Percentiles rank a stretch among this genome's conserved stretches.
Conservation (phyloP, 305 asterid species). For the Euphrasia arctica region DNA sequence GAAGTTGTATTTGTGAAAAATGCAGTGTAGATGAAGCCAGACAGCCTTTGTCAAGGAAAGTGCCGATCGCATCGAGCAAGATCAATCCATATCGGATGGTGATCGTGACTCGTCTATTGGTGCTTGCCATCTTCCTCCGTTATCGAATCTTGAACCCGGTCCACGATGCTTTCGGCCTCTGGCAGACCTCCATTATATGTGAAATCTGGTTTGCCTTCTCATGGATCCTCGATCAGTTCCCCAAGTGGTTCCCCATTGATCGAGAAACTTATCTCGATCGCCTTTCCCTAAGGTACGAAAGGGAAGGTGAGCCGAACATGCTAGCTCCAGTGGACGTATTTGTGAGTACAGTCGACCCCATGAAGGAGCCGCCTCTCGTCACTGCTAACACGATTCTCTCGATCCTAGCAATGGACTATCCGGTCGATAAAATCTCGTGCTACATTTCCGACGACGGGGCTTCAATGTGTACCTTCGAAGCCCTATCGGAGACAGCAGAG, state of each 20-base stretch:
- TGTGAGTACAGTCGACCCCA: constrained; percentile 99
- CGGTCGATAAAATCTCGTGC: constrained; percentile 96
- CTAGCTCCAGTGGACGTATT: constrained; percentile 99
- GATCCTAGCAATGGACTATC: constrained; percentile 97
- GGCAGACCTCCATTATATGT: constrained; percentile 94
- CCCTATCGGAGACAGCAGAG: constrained; percentile 95
- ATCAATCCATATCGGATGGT: constrained; percentile 99
- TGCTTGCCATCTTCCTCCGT: constrained; percentile 85
- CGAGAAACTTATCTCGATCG: constrained; percentile 98
- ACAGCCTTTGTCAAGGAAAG: constrained; percentile 98
- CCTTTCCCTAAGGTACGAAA: constrained; percentile 80
- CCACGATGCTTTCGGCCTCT: constrained; percentile 78
- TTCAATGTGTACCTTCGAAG: constrained; percentile 94
- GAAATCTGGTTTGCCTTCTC: constrained; percentile 99
- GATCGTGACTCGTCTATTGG: constrained; percentile 79
- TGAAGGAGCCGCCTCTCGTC: constrained; percentile 99
- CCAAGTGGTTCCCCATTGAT: constrained; percentile 96
- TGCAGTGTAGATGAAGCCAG: constrained; percentile 72
- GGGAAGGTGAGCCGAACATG: constrained; percentile 98
- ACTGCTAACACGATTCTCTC: constrained; percentile 97
- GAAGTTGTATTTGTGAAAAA: too few species aligned
- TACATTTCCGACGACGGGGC: constrained; percentile 99
- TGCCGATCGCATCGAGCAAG: constrained; percentile 89
- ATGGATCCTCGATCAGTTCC: constrained; percentile 99
- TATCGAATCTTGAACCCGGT: constrained; percentile 96